Evolutionary conservation across 2,329 filamentous ascomycete genomes (phyloP).

Genomic region (Xylaria sp.): DNA sequence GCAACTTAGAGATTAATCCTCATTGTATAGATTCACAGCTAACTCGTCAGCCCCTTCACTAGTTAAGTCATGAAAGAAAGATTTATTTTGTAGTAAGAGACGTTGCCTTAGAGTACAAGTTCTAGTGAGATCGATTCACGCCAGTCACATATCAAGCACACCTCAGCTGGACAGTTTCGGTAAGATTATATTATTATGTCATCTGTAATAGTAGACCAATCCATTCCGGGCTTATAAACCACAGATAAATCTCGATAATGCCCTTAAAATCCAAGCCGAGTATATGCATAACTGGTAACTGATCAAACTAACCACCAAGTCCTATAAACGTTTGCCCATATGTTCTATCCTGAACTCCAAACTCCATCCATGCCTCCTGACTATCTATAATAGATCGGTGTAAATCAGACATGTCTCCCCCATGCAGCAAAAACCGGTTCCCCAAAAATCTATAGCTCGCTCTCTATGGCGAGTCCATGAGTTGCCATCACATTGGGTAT

Average conservation of each 20-base stretch:
- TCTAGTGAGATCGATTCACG: neutral
- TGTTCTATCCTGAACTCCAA: conserved; percentile 17
- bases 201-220: neutral
- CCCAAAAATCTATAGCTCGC: conserved; percentile 32
- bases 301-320: neutral
- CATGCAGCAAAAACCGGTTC: conserved; percentile 8
- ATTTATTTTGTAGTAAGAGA: neutral
- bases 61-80: too few species aligned
- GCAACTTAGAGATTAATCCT: neutral
- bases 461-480: conserved; percentile 24
- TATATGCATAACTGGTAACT: neutral
- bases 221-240: neutral
- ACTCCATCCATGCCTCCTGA: conserved; percentile 20
- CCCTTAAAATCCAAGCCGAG: neutral
- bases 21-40: neutral
- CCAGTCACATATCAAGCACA: neutral
- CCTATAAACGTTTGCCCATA: conserved; percentile 1
- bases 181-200: conserved; percentile 26
- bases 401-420: conserved; percentile 15
- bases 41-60: neutral
- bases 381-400: conserved; percentile 21
- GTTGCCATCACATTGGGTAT: conserved; percentile 42
- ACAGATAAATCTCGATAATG: neutral
- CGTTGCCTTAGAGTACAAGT: neutral
- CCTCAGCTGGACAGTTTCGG: neutral